These are phyloP conservation scores for Petunia secreta DNA, from an alignment of 257 asterid species.

Conservation along the genomic window DNA sequence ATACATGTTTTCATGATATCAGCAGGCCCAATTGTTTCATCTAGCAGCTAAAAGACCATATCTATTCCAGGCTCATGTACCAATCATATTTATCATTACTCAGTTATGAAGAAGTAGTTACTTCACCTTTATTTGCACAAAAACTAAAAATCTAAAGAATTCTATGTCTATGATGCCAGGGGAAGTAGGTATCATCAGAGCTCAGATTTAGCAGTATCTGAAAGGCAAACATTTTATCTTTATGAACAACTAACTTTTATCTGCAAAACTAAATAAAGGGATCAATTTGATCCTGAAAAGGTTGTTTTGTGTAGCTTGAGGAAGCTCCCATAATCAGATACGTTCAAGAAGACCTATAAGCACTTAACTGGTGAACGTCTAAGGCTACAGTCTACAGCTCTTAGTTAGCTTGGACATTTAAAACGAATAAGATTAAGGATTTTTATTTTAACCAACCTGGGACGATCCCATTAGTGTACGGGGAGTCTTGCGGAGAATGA, in stretches of 20 bases:
- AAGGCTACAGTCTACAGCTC: neutral
- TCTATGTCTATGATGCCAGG: neutral
- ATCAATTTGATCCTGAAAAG: neutral
- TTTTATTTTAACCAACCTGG: conserved; percentile 66
- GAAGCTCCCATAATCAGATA: neutral
- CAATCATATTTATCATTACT: neutral
- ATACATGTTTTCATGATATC: neutral
- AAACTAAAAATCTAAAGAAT: neutral
- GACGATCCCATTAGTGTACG: conserved; percentile 79
- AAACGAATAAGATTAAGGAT: neutral
- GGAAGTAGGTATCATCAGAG: neutral
- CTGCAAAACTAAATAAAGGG: neutral
- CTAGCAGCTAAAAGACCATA: neutral
- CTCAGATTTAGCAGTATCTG: neutral
- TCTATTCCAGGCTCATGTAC: neutral
- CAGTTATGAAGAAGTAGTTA: neutral
- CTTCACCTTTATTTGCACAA: neutral
- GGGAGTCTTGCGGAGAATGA: conserved; percentile 80
- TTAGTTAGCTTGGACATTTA: neutral
- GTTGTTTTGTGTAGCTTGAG: neutral
- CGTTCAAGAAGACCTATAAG: neutral
- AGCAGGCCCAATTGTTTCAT: neutral
- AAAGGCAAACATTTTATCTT: neutral
- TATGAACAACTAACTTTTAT: neutral
- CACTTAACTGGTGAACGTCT: neutral